Conservation (phyloP, 192 early-diverging fungal species). For the Coemansia sp. region DNA sequence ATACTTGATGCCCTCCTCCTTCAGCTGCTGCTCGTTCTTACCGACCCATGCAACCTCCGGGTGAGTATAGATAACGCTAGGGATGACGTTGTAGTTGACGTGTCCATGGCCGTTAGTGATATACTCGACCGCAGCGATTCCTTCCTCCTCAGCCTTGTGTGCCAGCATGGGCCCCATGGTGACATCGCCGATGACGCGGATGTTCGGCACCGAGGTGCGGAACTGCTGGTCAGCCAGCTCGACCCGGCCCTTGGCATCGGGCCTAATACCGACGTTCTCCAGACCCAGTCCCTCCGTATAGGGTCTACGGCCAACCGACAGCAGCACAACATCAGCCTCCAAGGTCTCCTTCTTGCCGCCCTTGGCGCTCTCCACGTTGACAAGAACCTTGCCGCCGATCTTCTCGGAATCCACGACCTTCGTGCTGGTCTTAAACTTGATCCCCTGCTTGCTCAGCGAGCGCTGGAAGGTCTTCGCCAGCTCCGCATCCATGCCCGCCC, state of each 20-base stretch:
- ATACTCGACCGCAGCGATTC: slow-evolving; percentile 94
- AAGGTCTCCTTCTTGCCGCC: slow-evolving; percentile 76
- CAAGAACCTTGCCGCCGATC: slow-evolving; percentile 81
- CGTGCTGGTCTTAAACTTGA: slow-evolving; percentile 98
- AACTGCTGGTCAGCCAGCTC: slow-evolving; percentile 71
- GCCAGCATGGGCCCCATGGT: slow-evolving; percentile 98
- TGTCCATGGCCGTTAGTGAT: slow-evolving; percentile 90
- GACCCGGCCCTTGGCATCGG: slow-evolving; percentile 85
- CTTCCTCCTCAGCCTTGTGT: slow-evolving; percentile 99
- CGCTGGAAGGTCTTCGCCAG: slow-evolving; percentile 92
- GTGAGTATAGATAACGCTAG: slow-evolving; percentile 97
- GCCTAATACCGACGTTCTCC: slow-evolving; percentile 85
- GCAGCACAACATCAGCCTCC: slow-evolving; percentile 87
- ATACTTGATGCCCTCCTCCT: slow-evolving; percentile 83
- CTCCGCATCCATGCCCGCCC: slow-evolving; percentile 96
- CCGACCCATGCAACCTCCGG: slow-evolving; percentile 99
- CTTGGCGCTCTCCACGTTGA: slow-evolving; percentile 89
- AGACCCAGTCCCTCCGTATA: slow-evolving; percentile 90
- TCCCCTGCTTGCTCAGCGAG: slow-evolving; percentile 89
- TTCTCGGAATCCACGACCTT: slow-evolving; percentile 89
- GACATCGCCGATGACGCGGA: slow-evolving; percentile 96
- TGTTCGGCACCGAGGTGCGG: slow-evolving; percentile 81
- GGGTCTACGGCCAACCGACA: slow-evolving; percentile 94
- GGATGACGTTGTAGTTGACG: slow-evolving; percentile 98
- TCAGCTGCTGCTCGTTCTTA: slow-evolving; percentile 91